Percentiles rank a stretch among this genome's conserved stretches.
phyloP scores from a whole-genome alignment of 129 eudicot species.

The Chrysanthemum makinoi region DNA sequence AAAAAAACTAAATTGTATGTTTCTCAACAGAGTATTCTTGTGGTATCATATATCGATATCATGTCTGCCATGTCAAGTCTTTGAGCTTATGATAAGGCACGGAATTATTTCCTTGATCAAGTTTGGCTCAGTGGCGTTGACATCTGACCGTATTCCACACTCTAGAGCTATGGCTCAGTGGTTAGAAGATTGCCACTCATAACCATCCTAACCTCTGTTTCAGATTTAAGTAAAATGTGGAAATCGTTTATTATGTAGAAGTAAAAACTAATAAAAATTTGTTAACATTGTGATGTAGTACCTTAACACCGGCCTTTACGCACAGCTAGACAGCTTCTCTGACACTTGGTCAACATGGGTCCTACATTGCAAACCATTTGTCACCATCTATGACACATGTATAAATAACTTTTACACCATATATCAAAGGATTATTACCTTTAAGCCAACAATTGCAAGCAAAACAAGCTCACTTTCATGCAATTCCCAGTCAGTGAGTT shows the following conservation, averaged over 20 bases:
- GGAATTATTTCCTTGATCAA: slow-evolving; percentile 78
- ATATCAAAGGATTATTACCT: too few relatives aligned
- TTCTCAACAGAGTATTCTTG: neutral
- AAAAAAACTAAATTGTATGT: neutral
- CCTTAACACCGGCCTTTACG: slow-evolving; percentile 69
- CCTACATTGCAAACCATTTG: slow-evolving; percentile 34
- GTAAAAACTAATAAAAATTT: too few relatives aligned
- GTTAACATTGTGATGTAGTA: too few relatives aligned
- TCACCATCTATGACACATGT: too few relatives aligned
- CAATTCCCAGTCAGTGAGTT: too few relatives aligned
- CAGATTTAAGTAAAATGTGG: too few relatives aligned
- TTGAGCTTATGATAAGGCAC: slow-evolving; percentile 50
- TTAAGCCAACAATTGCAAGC: too few relatives aligned
- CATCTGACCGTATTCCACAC: slow-evolving; percentile 81
- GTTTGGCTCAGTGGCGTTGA: slow-evolving; percentile 75
- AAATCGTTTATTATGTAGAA: too few relatives aligned
- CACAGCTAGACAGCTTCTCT: slow-evolving; percentile 72
- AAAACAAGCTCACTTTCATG: too few relatives aligned
- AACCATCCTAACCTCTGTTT: slow-evolving; percentile 77
- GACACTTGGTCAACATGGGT: slow-evolving; percentile 92
- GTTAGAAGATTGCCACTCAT: slow-evolving; percentile 92
- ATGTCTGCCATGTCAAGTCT: slow-evolving; percentile 61
- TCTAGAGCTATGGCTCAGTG: slow-evolving; percentile 87
- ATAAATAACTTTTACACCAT: too few relatives aligned
- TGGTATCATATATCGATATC: slow-evolving; percentile 56